phyloP scores from a whole-genome alignment of 148 eudicot genomes.

The Cornus suecica region DNA sequence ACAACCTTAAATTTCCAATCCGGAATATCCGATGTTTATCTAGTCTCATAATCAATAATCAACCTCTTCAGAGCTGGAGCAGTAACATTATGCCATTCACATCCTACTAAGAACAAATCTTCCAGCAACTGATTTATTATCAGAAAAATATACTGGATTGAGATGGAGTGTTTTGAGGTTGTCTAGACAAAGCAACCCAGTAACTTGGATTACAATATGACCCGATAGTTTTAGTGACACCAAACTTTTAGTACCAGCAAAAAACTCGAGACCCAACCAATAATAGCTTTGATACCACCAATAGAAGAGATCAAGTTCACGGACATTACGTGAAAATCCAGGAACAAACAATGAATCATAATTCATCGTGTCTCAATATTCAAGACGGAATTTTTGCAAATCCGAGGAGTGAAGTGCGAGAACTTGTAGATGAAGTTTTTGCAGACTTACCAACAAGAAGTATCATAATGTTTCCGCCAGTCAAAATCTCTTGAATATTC shows the following conservation, averaged over 20 bases:
- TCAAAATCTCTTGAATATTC: background rate
- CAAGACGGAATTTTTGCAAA: conserved; percentile 17
- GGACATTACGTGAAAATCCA: conserved; percentile 6
- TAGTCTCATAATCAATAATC: no score
- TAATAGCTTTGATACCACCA: no score
- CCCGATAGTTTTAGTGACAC: background rate
- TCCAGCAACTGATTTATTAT: conserved; percentile 18
- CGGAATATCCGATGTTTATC: no score
- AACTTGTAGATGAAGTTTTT: conserved; percentile 4
- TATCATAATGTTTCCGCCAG: no score
- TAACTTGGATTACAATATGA: background rate
- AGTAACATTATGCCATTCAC: conserved; percentile 2
- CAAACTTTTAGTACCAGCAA: conserved; percentile 1
- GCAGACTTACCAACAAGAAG: no score
- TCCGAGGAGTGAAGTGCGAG: background rate
- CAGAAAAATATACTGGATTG: background rate
- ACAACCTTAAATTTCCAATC: background rate
- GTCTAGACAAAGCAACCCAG: background rate
- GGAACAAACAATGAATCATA: conserved; percentile 13
- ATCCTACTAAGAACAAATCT: conserved; percentile 4
- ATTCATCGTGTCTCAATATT: no score
- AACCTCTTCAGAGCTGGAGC: conserved; percentile 13
- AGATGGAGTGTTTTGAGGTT: conserved; percentile 15
- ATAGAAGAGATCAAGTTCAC: conserved; percentile 23
- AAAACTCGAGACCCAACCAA: no score